Percentiles rank a stretch among this genome's conserved stretches.
Conservation (phyloP, 108 stramenopile genomes). For the Cyclotella choctawhatcheeana region DNA sequence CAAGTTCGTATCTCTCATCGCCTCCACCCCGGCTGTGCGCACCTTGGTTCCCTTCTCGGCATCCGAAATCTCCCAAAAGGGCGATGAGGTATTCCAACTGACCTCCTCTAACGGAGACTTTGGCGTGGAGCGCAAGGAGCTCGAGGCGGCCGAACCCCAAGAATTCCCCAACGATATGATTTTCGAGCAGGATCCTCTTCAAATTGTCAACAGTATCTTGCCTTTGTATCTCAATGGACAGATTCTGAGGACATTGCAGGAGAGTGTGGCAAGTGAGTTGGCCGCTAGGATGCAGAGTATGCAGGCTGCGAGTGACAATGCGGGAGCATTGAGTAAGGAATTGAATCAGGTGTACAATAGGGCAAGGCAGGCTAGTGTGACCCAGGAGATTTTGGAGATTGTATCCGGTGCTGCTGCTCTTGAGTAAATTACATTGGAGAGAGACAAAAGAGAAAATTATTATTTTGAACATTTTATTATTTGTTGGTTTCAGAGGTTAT, state of each 20-base stretch:
- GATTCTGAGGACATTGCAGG: conserved; percentile 94
- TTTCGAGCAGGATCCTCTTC: conserved; percentile 97
- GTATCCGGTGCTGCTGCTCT: conserved; percentile 90
- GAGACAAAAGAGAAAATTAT: not conserved
- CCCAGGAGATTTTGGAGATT: conserved; percentile 96
- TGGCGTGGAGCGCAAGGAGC: conserved; percentile 80
- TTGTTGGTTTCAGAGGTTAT: not conserved
- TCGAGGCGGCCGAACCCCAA: conserved; percentile 79
- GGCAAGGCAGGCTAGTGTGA: conserved; percentile 95
- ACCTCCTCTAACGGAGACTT: conserved; percentile 87
- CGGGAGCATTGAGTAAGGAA: conserved; percentile 79
- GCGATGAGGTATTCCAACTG: conserved; percentile 96
- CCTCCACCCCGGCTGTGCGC: conserved; percentile 87
- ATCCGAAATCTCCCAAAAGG: conserved; percentile 88
- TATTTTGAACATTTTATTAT: not conserved
- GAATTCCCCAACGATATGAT: conserved; percentile 96
- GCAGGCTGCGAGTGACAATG: conserved; percentile 97
- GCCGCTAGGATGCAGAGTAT: conserved; percentile 97
- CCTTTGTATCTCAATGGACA: conserved; percentile 96
- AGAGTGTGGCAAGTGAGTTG: conserved; percentile 95
- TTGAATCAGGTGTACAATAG: conserved; percentile 91
- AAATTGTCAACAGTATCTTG: conserved; percentile 96
- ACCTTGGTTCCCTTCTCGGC: conserved; percentile 97
- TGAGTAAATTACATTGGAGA: conserved; percentile 43
- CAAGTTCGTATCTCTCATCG: conserved; percentile 93